Conservation (phyloP, 768 basidiomycete species). For the Fomitopsis serialis region DNA sequence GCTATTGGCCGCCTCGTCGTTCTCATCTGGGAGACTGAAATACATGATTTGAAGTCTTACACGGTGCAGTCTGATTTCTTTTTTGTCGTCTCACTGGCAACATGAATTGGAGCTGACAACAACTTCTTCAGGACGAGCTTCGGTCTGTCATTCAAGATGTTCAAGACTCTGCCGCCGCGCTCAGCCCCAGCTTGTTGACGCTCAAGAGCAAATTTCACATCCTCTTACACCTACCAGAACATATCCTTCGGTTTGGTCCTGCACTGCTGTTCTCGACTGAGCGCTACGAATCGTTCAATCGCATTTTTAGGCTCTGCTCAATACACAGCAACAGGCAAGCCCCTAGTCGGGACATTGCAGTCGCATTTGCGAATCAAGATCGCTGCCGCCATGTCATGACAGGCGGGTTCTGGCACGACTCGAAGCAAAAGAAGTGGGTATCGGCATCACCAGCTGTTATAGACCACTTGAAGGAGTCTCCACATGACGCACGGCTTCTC, state of each 20-base stretch:
- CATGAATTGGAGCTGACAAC: too few species aligned
- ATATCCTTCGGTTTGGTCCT: constrained; percentile 25
- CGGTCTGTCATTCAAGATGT: constrained; percentile 14
- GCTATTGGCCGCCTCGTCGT: too few species aligned
- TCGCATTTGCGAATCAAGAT: constrained; percentile 8
- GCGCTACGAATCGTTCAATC: constrained; percentile 25
- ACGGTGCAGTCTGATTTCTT: too few species aligned
- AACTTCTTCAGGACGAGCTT: too few species aligned
- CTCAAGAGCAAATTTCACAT: constrained; percentile 28
- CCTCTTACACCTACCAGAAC: constrained; percentile 17
- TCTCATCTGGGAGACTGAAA: too few species aligned
- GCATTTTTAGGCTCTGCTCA: constrained; percentile 16
- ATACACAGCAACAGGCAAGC: constrained; percentile 24
- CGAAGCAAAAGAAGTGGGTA: neutral
- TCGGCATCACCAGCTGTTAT: too few species aligned
- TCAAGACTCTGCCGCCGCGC: constrained; percentile 10
- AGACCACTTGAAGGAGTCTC: too few species aligned
- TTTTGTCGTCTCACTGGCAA: too few species aligned
- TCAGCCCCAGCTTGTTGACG: constrained; percentile 12
- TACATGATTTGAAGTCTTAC: too few species aligned
- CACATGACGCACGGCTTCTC: too few species aligned
- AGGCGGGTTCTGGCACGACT: constrained; percentile 10
- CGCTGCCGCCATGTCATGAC: constrained; percentile 5
- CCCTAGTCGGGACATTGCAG: constrained; percentile 18
- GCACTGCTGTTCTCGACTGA: constrained; percentile 25